Evolutionary conservation across 257 asterid genomes (phyloP), one percentile per base, ranked within the genome.

Genomic region (Osmanthus fragrans): DNA sequence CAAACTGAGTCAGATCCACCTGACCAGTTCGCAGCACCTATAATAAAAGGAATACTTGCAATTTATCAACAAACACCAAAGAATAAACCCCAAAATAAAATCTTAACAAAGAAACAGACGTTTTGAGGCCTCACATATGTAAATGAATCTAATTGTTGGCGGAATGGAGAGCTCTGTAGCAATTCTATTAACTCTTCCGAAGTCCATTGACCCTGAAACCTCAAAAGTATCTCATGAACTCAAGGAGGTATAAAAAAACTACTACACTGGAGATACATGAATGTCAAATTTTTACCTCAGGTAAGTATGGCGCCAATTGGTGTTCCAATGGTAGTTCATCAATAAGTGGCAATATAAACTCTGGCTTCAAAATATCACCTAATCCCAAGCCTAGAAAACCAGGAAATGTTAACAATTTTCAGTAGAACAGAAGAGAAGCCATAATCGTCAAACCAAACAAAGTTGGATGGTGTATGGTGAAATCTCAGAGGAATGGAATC

Each of bases 11-110:
- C 77, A 92, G 86, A 84, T 94, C 97, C 75, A 94, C 86, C 79
- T 94, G 99, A 65, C 99, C 97, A 23, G 97, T 92, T 77, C 97
- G 95, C 82, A 94, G 89, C 60, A 92, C 97, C 99, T 94, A 82
- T n/a, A 78, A 45, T 34, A 65, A 79, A 79, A 81, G 30, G 74
- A 73, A 77, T 73, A 56, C 63, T n/a, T 40, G 29, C 74, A 74
- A 77, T 73, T 54, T 51, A 70, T 45, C 69, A 64, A 68, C 66
- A 65, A 5, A 67, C 64, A 54, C 47, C n/a, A 11, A 42, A 21
- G 36, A 39, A 73, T 65, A 47, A 34, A 49, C 78, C 54, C 73
- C 27, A 21, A 29, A 37, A 81, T 75, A 45, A 39, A 66, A 32
- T 18, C 29, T 12, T 49, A 63, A 77, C 60, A 70, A 77, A 79